Conservation (phyloP, 495 filamentous ascomycete genomes). For the Apiosordaria backusii region DNA sequence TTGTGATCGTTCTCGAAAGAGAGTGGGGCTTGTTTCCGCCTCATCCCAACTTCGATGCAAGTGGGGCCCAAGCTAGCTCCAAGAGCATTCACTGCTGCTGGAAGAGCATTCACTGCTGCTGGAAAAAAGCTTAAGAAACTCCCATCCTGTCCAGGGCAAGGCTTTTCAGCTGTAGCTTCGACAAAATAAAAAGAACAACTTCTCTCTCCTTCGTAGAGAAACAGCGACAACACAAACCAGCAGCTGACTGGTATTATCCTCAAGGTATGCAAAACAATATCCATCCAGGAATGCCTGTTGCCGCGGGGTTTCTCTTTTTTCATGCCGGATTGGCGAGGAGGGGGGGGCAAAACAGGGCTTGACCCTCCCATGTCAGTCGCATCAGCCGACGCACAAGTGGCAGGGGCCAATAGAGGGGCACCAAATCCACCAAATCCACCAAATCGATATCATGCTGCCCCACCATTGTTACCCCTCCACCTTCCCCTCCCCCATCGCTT, state of each 20-base stretch:
- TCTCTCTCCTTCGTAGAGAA: too few species aligned
- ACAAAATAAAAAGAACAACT: background rate
- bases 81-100: background rate
- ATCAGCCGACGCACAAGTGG: slow-evolving; percentile 32
- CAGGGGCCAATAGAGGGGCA: slow-evolving; percentile 26
- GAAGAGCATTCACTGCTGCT: background rate
- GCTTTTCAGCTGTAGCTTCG: too few species aligned
- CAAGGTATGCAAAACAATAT: background rate
- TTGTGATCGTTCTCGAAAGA: background rate
- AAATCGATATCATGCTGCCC: slow-evolving; percentile 26
- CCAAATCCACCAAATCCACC: slow-evolving; percentile 19
- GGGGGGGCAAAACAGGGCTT: slow-evolving; percentile 39
- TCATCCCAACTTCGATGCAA: background rate
- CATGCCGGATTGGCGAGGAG: slow-evolving; percentile 11
- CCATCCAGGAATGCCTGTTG: background rate
- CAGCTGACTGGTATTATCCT: background rate
- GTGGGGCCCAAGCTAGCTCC: background rate
- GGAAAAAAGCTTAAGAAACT: too few species aligned
- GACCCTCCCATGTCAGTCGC: slow-evolving; percentile 30
- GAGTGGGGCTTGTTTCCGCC: background rate
- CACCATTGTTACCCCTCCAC: slow-evolving; percentile 34
- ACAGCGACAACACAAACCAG: background rate
- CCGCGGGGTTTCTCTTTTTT: slow-evolving; percentile 14
- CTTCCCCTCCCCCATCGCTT: slow-evolving; percentile 24
- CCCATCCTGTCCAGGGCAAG: too few species aligned